Evolutionary conservation across 1,284 basidiomycete species (phyloP).

Genomic region (Puccinia polysora): DNA sequence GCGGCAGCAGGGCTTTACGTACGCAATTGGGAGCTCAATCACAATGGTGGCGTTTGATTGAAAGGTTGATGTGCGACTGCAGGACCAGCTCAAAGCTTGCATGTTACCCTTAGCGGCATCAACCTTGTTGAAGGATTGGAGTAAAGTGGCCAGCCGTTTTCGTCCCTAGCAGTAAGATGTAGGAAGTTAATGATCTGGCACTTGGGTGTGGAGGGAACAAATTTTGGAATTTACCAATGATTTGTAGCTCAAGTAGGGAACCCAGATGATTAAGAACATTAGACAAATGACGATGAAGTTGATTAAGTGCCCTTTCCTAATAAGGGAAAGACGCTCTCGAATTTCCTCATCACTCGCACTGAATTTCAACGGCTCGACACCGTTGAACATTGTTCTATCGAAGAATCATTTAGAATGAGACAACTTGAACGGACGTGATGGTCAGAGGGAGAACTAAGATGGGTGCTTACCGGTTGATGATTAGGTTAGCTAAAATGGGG

Average conservation of each 20-base stretch:
- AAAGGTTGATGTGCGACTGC: constrained; percentile 27
- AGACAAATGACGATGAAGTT: constrained; percentile 17
- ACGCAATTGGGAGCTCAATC: constrained; percentile 38
- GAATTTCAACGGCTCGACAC: background rate
- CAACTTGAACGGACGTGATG: background rate
- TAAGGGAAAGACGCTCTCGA: constrained; percentile 10
- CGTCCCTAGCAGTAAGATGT: no score
- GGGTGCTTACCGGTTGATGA: constrained; percentile 24
- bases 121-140: constrained; percentile 15
- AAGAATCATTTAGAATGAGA: background rate
- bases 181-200: no score
- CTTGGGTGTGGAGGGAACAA: background rate
- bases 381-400: constrained; percentile 19
- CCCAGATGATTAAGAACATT: constrained; percentile 26
- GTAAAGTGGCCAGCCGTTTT: constrained; percentile 10
- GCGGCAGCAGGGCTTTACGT: background rate
- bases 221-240: constrained; percentile 13
- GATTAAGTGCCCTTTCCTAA: constrained; percentile 23
- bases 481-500: constrained; percentile 22
- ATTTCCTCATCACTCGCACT: constrained; percentile 23
- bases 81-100: constrained; percentile 30
- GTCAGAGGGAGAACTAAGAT: background rate
- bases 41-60: constrained; percentile 14
- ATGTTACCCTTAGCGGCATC: constrained; percentile 38
- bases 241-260: constrained; percentile 29